These are phyloP conservation scores for Diutina rugosa DNA, from an alignment of 1,139 yeast genomes.

Conservation along the genomic window DNA sequence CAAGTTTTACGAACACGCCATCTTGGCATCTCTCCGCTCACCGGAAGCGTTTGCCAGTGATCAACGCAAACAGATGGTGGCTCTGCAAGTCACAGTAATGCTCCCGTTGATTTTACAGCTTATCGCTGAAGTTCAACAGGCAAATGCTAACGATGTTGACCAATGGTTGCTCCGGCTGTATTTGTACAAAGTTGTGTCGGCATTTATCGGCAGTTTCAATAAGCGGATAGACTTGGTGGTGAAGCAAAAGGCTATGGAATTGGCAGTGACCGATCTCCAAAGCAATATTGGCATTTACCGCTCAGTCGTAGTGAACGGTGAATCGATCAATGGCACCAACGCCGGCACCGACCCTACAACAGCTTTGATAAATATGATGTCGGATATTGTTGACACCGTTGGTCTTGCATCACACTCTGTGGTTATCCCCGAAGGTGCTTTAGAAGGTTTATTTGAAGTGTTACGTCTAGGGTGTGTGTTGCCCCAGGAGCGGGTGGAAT, in stretches of 20 bases:
- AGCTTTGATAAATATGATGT: neutral
- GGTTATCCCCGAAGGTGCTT: neutral
- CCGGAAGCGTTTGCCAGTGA: neutral
- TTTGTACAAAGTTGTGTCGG: neutral
- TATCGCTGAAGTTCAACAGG: neutral
- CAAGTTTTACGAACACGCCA: slow-evolving; percentile 22
- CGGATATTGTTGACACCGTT: neutral
- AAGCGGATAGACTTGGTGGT: neutral
- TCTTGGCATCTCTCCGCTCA: neutral
- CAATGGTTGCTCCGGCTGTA: neutral
- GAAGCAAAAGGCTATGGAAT: neutral
- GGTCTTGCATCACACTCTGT: neutral
- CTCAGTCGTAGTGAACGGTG: neutral
- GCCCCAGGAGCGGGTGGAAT: slow-evolving; percentile 16
- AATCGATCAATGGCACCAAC: neutral
- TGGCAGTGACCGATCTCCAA: neutral
- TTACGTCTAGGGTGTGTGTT: slow-evolving; percentile 6
- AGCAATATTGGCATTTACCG: neutral
- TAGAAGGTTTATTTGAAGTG: neutral
- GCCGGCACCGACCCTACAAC: neutral
- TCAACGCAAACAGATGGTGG: neutral
- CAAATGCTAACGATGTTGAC: neutral
- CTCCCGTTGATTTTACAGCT: neutral
- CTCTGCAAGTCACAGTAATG: neutral
- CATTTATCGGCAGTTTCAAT: neutral